A percentile compares a stretch with the other conserved stretches of the same genome.
phyloP scores from a whole-genome alignment of 2,329 filamentous ascomycete genomes.

The Blastomyces silverae region DNA sequence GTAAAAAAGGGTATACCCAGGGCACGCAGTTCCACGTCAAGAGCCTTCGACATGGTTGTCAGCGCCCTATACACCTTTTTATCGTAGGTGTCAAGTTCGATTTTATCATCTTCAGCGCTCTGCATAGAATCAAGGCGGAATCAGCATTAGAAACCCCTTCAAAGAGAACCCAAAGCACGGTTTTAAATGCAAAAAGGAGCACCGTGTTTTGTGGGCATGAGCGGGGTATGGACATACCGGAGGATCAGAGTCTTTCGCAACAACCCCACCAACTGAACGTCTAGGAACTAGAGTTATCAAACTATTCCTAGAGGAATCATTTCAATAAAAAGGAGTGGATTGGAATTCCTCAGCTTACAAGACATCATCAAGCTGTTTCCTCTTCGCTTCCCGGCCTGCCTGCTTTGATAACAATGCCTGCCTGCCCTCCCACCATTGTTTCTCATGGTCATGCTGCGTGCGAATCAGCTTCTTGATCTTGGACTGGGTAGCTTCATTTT shows the following conservation, averaged over 20 bases:
- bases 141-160: background rate
- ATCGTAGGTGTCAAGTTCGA: constrained; percentile 55
- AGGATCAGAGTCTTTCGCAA: constrained; percentile 28
- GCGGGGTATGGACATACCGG: constrained; percentile 27
- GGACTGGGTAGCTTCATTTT: constrained; percentile 41
- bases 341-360: constrained; percentile 39
- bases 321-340: constrained; percentile 9
- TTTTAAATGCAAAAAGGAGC: background rate
- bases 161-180: background rate
- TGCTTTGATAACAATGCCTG: constrained; percentile 49
- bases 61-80: constrained; percentile 57
- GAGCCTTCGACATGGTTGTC: constrained; percentile 53
- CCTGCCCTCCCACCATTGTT: constrained; percentile 53
- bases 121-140: constrained; percentile 19
- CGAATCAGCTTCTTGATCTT: constrained; percentile 53
- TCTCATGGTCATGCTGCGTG: constrained; percentile 57
- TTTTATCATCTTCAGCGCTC: constrained; percentile 44
- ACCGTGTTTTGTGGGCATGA: too few relatives aligned
- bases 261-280: constrained; percentile 42
- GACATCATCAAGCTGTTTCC: constrained; percentile 50
- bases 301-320: constrained; percentile 16
- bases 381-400: constrained; percentile 46
- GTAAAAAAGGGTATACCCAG: constrained; percentile 58
- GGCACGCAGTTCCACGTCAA: constrained; percentile 49
- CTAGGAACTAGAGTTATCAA: constrained; percentile 25